Base-by-base conservation (phyloP, 2,329 filamentous ascomycete species). In the Pestalotiopsis sp. region DNA sequence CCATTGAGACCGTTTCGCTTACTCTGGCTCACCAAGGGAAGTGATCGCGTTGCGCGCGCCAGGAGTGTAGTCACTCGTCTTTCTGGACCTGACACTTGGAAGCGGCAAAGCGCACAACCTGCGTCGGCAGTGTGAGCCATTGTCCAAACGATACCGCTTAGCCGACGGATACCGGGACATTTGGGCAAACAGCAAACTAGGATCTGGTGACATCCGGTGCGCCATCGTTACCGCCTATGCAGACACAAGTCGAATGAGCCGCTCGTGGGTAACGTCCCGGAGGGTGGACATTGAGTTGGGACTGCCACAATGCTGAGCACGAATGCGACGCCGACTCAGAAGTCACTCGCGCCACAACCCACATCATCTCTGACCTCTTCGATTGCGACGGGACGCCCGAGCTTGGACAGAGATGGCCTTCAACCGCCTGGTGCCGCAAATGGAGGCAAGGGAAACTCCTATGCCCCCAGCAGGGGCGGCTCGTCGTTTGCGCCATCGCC, bases 401-500 rank as follows among this genome's bases (percentile, higher is more conserved):
- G 87, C 74, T 79, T 90, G 73, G 89, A 91, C 69, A 86, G 87
- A 72, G 86, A 87, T 79, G 84, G 82, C 69, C 83, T 90, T 52
- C 87, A 88, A 72, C 85, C 84, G 23, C 78, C 81, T 2, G 71
- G 75, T 74, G 69, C 78, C 27, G 73, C 81, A 70, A 85, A 84
- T 79, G 83, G 82, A 71, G 77, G 77, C 64, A 85, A 88, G 70
- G 86, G 84, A 71, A 74, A 86, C 17, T 84, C 87, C 36, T 92
- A 90, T 78, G 89, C 86, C 63, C 88, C 90, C 20, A 36, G 31
- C 31, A 89, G 92, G 66, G 89, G 87, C 66, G 86, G 90, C 71
- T 62, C 59, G 12, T 94, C 92, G 63, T 86, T 94, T 76, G 91
- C 91, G 70, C 89, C 92, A 14, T 90, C 90, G 45, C 86, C 90